These are phyloP conservation scores for Pythium biforme DNA, from an alignment of 352 stramenopile species.

Conservation along the genomic window DNA sequence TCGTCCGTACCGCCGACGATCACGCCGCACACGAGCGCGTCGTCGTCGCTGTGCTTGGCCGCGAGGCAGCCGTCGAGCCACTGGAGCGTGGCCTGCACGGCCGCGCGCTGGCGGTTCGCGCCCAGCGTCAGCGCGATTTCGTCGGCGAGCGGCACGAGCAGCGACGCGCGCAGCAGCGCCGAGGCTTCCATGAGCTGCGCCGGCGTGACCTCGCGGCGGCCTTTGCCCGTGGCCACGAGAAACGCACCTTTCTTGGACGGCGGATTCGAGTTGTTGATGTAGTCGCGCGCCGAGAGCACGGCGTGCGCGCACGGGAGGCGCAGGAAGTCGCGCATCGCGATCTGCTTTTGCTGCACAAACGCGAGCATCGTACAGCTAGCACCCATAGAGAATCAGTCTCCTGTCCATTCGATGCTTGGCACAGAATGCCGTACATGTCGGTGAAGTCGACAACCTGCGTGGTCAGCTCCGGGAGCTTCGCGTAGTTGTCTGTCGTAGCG, in stretches of 20 bases:
- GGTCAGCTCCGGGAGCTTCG: constrained; percentile 55
- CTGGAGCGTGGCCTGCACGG: constrained; percentile 60
- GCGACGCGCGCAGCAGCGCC: constrained; percentile 44
- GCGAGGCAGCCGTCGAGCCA: constrained; percentile 70
- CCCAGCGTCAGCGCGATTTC: constrained; percentile 56
- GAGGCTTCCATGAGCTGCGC: constrained; percentile 64
- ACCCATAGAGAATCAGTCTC: too few relatives aligned
- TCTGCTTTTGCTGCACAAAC: constrained; percentile 38
- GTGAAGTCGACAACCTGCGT: constrained; percentile 67
- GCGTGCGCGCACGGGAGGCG: constrained; percentile 44
- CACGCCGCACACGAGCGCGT: constrained; percentile 53
- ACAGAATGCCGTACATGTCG: constrained; percentile 66
- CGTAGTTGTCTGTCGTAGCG: constrained; percentile 51
- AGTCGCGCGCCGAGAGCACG: constrained; percentile 71
- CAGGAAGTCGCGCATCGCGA: constrained; percentile 50
- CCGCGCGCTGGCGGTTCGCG: constrained; percentile 62
- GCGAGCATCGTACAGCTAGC: constrained; percentile 30
- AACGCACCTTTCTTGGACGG: constrained; percentile 56
- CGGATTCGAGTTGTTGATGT: constrained; percentile 57
- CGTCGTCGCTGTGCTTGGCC: constrained; percentile 18
- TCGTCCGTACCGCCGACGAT: constrained; percentile 66
- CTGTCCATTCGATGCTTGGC: not conserved
- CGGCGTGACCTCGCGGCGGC: constrained; percentile 42
- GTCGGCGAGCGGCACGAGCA: constrained; percentile 67
- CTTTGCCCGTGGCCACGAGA: constrained; percentile 54